Percentiles rank a stretch among this genome's conserved stretches.
These are phyloP conservation scores for Parascedosporium putredinis DNA, from an alignment of 2,329 filamentous ascomycete species.

Conservation along the genomic window DNA sequence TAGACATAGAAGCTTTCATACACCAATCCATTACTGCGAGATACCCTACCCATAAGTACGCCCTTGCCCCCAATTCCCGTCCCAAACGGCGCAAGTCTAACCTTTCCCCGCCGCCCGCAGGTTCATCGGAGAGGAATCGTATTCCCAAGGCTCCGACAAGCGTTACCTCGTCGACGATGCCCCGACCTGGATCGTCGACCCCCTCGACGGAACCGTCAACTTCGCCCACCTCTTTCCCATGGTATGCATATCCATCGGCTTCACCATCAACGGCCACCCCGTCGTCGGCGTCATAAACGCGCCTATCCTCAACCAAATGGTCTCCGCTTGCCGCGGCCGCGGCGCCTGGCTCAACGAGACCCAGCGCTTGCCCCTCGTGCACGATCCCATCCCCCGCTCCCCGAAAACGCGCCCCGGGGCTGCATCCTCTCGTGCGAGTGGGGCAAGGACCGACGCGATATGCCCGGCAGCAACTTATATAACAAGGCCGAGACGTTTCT, in stretches of 20 bases:
- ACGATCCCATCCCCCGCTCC: constrained; percentile 54
- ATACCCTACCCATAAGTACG: constrained; percentile 58
- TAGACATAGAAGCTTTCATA: constrained; percentile 65
- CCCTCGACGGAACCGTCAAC: constrained; percentile 71
- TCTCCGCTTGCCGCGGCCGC: constrained; percentile 53
- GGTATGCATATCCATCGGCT: constrained; percentile 70
- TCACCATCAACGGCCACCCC: constrained; percentile 49
- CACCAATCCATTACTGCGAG: constrained; percentile 43
- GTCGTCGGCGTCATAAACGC: constrained; percentile 63
- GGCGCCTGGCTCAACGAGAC: constrained; percentile 62
- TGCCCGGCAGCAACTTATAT: constrained; percentile 54
- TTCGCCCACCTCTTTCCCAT: constrained; percentile 73
- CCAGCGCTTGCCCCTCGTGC: constrained; percentile 51
- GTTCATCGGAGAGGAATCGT: constrained; percentile 70
- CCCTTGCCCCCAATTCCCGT: constrained; percentile 9
- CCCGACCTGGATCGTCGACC: constrained; percentile 70
- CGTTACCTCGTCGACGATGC: constrained; percentile 53
- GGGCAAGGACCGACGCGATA: constrained; percentile 66
- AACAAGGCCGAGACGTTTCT: constrained; percentile 66
- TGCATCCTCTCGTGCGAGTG: constrained; percentile 70
- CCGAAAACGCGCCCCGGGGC: constrained; percentile 51
- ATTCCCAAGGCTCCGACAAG: constrained; percentile 56
- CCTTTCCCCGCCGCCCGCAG: constrained; percentile 24
- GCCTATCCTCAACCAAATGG: constrained; percentile 58
- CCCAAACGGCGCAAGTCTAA: background rate